Base-by-base conservation (phyloP, 805 yeast genomes). In the Myxozyma nipponensis region DNA sequence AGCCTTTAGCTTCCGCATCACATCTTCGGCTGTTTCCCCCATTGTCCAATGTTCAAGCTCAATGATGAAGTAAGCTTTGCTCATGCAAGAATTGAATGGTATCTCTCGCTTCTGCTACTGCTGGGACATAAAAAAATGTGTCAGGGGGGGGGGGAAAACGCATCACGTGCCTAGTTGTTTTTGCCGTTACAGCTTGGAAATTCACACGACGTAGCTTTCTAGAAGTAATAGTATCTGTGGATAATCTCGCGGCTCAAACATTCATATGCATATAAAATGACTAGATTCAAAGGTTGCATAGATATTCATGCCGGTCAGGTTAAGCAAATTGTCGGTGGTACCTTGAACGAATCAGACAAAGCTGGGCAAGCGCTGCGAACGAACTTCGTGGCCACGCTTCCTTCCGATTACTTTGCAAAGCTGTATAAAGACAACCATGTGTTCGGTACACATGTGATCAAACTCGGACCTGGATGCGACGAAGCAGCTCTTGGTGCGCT, bases 301-400 rank as follows among this genome's bases (percentile, higher is more conserved):
- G 98, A 93, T 65, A 82, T 93, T 51, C 99, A 93, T 67, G 78
- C 84, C 5, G 98, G 98, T 1, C 84, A 86, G 59, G 98, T 93
- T 54, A 93, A 93, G 63, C 98, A 93, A 66, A 93, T 93, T 47
- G 97, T 93, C 1, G 99, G 98, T 4, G 95, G 96, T 0, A 85
- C 96, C 0, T 72, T 93, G 19, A 73, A 76, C 0, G 70, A 72
- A 9, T 83, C 82, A 51, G 83, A 79, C 56, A 68, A 67, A n/a
- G 62, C 67, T 6, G 77, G 72, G 48, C 47, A 58, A 13, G 54
- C 62, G 0, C 72, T 80, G 6, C 67, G 77, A 23, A 86, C 93
- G 4, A 93, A 93, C 66, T 90, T 86, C 64, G 86, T 90, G 3
- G 81, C 95, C 1, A 69, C 76, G 24, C 76, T 84, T 42, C 82